These are phyloP conservation scores for Ophiostoma sp. DNA, from an alignment of 2,329 filamentous ascomycete species.

Conservation along the genomic window DNA sequence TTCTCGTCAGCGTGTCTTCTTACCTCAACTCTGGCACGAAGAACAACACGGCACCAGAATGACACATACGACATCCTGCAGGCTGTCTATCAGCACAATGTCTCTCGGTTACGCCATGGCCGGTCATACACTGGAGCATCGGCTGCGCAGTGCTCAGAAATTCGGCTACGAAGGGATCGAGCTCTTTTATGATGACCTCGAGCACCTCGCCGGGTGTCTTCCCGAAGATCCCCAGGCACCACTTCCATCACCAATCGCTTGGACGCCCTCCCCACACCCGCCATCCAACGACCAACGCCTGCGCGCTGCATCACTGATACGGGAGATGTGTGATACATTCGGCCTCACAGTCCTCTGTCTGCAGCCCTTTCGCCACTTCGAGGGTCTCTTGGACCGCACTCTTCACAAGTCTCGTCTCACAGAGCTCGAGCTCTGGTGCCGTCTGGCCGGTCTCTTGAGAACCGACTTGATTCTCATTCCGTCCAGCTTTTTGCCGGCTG, in stretches of 20 bases:
- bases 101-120: conserved; percentile 25
- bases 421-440: conserved; percentile 55
- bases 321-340: conserved; percentile 42
- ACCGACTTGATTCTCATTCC: conserved; percentile 61
- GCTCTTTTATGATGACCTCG: conserved; percentile 58
- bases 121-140: conserved; percentile 23
- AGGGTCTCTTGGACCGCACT: conserved; percentile 50
- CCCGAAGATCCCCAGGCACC: background rate
- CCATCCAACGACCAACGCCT: conserved; percentile 28
- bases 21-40: background rate
- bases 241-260: background rate
- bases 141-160: conserved; percentile 21
- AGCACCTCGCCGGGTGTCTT: conserved; percentile 39
- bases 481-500: conserved; percentile 47
- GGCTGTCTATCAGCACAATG: conserved; percentile 25
- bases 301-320: conserved; percentile 43
- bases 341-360: conserved; percentile 47
- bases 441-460: conserved; percentile 48
- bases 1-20: background rate
- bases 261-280: background rate
- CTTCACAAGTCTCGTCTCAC: conserved; percentile 45
- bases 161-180: conserved; percentile 52
- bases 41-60: background rate
- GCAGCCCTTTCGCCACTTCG: conserved; percentile 60
- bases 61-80: conserved; percentile 4